Evolutionary conservation across 495 filamentous ascomycete genomes (phyloP).

Genomic region (Parachaetomium inaequale): DNA sequence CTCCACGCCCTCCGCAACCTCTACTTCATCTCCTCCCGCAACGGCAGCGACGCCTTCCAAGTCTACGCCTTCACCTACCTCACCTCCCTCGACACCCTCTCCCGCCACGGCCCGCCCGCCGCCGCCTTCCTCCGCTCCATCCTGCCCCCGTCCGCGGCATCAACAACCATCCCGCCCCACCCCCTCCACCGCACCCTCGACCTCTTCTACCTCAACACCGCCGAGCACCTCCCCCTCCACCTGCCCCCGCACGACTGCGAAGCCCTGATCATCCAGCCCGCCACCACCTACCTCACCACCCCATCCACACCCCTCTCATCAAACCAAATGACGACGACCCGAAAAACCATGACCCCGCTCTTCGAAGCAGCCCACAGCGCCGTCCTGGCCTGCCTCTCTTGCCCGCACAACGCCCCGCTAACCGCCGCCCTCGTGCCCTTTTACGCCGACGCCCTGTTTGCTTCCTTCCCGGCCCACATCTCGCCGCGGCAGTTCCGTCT

Average conservation of each 20-base stretch:
- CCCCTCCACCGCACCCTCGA: slow-evolving; percentile 76
- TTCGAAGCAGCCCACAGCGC: slow-evolving; percentile 92
- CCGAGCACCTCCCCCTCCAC: slow-evolving; percentile 77
- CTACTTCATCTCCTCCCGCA: slow-evolving; percentile 80
- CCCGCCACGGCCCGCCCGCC: slow-evolving; percentile 65
- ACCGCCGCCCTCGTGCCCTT: slow-evolving; percentile 73
- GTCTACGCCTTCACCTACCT: slow-evolving; percentile 83
- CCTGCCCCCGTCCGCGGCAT: slow-evolving; percentile 56
- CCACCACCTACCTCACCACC: slow-evolving; percentile 67
- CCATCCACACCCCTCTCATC: not conserved
- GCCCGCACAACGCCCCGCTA: slow-evolving; percentile 68
- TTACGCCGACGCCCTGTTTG: slow-evolving; percentile 81
- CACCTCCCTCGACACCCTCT: slow-evolving; percentile 82
- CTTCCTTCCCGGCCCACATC: slow-evolving; percentile 77
- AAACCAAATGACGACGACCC: not conserved
- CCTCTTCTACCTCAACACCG: slow-evolving; percentile 86
- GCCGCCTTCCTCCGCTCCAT: slow-evolving; percentile 64
- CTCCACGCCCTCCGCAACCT: slow-evolving; percentile 77
- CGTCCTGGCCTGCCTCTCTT: slow-evolving; percentile 76
- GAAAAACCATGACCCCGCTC: slow-evolving; percentile 55
- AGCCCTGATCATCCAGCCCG: slow-evolving; percentile 67
- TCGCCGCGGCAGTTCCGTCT: slow-evolving; percentile 88
- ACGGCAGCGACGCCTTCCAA: slow-evolving; percentile 67
- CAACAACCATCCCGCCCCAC: slow-evolving; percentile 59
- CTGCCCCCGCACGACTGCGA: slow-evolving; percentile 64